Conservation (phyloP, 805 yeast species). For the Metschnikowia vanudenii region DNA sequence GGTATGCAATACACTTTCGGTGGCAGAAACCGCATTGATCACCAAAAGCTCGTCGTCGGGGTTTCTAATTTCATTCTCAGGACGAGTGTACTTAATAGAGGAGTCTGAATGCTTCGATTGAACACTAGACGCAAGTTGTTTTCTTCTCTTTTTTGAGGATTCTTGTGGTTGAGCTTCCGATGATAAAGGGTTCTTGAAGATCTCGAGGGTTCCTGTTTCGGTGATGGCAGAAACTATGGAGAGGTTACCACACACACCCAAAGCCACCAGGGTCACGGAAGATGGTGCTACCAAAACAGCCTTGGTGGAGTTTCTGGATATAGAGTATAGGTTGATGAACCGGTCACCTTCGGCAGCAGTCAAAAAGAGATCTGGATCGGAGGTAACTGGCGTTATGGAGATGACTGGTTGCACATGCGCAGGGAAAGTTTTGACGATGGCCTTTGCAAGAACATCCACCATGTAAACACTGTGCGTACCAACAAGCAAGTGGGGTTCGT, state of each 20-base stretch:
- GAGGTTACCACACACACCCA: constrained; percentile 29
- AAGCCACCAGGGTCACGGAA: constrained; percentile 48
- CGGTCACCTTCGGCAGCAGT: constrained; percentile 80
- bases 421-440: constrained; percentile 55
- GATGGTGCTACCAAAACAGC: constrained; percentile 70
- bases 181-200: constrained; percentile 59
- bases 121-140: constrained; percentile 40
- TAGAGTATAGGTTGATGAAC: constrained; percentile 68
- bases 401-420: constrained; percentile 74
- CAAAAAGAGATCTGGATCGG: constrained; percentile 47
- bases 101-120: constrained; percentile 53
- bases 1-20: constrained; percentile 19
- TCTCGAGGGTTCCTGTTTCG: constrained; percentile 72
- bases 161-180: constrained; percentile 23
- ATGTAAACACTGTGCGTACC: constrained; percentile 69
- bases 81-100: constrained; percentile 47
- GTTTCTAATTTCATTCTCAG: constrained; percentile 36
- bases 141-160: constrained; percentile 38
- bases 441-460: constrained; percentile 39
- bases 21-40: constrained; percentile 26
- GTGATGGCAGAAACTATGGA: constrained; percentile 55
- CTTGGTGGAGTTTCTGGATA: constrained; percentile 43
- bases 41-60: constrained; percentile 29
- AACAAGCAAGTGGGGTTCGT: constrained; percentile 47
- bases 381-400: constrained; percentile 40